Conservation (phyloP, 257 asterid species). For the Prunella vulgaris region DNA sequence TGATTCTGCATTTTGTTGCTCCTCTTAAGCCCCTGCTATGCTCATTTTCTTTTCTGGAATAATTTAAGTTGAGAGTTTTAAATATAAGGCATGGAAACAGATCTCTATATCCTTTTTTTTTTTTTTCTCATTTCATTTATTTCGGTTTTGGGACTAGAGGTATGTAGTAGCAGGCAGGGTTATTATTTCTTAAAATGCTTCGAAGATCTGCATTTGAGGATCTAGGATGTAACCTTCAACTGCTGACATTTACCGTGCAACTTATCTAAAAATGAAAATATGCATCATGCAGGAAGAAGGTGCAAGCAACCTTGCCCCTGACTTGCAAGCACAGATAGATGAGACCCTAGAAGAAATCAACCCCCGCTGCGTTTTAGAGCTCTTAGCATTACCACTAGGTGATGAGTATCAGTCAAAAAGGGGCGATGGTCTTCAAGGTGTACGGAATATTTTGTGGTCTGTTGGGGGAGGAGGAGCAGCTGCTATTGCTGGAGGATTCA, state of each 20-base stretch:
- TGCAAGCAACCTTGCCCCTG: constrained; percentile 87
- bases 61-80: not conserved
- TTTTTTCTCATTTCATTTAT: not conserved
- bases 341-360: constrained; percentile 89
- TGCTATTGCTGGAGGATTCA: constrained; percentile 87
- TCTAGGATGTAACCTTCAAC: not conserved
- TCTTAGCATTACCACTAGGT: constrained; percentile 73
- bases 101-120: not conserved
- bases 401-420: constrained; percentile 67
- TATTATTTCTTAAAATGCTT: not conserved
- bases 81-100: not conserved
- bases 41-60: not conserved
- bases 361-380: constrained; percentile 82
- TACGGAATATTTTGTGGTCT: constrained; percentile 90
- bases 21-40: not conserved
- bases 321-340: constrained; percentile 91
- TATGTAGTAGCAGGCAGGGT: not conserved
- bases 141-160: not conserved
- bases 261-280: constrained; percentile 2
- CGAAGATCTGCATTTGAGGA: not conserved
- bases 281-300: constrained; percentile 74
- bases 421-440: constrained; percentile 90
- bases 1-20: not conserved
- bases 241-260: not conserved
- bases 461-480: constrained; percentile 99